A percentile compares a stretch with the other conserved stretches of the same genome.
Conservation (phyloP, 2,329 filamentous ascomycete species). For the Magnaporthiopsis rhizophila region DNA sequence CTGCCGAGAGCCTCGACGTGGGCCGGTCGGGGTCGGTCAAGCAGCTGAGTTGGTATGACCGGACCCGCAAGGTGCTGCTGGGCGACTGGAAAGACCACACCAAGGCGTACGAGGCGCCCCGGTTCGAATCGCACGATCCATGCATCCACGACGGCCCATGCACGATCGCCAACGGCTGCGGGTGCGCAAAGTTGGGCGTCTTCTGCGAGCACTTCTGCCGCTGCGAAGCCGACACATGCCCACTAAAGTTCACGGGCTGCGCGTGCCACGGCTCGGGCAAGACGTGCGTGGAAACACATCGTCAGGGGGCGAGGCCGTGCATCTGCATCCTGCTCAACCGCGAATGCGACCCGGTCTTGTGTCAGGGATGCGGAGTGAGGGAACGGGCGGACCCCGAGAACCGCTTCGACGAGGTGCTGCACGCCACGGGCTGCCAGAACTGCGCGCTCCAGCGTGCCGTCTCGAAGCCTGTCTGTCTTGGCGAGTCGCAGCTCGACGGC, state of each 20-base stretch:
- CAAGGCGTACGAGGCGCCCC: constrained; percentile 45
- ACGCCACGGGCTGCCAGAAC: constrained; percentile 60
- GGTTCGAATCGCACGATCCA: constrained; percentile 51
- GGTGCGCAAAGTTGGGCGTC: constrained; percentile 52
- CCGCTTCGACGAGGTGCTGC: constrained; percentile 47
- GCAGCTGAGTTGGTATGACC: constrained; percentile 47
- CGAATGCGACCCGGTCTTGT: constrained; percentile 75
- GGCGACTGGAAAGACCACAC: constrained; percentile 50
- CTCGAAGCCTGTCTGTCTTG: constrained; percentile 45
- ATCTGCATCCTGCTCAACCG: constrained; percentile 65
- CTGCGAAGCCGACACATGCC: constrained; percentile 51
- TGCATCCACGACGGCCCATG: constrained; percentile 66
- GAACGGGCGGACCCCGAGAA: constrained; percentile 64
- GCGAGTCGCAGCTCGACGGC: constrained; percentile 57
- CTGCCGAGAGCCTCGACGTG: constrained; percentile 16
- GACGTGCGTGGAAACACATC: constrained; percentile 47
- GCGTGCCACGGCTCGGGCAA: constrained; percentile 53
- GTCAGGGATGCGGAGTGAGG: constrained; percentile 59
- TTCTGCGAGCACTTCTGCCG: constrained; percentile 68
- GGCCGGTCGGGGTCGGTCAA: constrained; percentile 29
- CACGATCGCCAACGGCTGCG: constrained; percentile 45
- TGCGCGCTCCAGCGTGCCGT: constrained; percentile 55
- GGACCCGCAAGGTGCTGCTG: constrained; percentile 43
- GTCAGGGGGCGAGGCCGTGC: constrained; percentile 47
- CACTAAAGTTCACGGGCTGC: constrained; percentile 59